Conservation (phyloP, 805 yeast genomes). For the Kodamaea hsintzibuensis region DNA sequence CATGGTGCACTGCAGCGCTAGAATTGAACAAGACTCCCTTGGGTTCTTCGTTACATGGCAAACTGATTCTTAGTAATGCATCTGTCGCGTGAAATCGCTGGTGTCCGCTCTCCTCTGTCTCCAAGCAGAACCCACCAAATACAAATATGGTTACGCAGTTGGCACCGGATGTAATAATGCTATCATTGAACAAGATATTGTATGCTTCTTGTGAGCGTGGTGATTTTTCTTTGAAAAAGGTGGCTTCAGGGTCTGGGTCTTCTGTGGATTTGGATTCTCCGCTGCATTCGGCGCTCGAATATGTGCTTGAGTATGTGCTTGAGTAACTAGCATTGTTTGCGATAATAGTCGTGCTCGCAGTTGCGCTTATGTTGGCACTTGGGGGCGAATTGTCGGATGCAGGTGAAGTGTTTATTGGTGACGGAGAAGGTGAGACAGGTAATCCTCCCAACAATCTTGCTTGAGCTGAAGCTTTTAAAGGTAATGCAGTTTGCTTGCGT, state of each 20-base stretch:
- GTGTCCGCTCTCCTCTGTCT: slow-evolving; percentile 14
- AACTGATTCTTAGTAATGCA: slow-evolving; percentile 37
- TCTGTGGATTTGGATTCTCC: neutral
- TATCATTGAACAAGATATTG: slow-evolving; percentile 11
- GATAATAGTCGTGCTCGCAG: neutral
- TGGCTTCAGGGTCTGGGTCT: neutral
- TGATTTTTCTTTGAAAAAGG: neutral
- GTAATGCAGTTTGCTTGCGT: neutral
- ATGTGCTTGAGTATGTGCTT: neutral
- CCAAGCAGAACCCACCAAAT: slow-evolving; percentile 40
- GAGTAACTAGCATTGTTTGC: neutral
- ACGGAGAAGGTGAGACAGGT: slow-evolving; percentile 1
- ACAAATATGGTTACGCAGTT: slow-evolving; percentile 29
- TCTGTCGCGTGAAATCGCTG: slow-evolving; percentile 30
- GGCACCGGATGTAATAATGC: slow-evolving; percentile 10
- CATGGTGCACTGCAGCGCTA: slow-evolving; percentile 20
- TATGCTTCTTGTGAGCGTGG: neutral
- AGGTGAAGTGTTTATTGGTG: neutral
- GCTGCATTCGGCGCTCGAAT: neutral
- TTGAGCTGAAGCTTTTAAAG: neutral
- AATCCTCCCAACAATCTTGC: neutral
- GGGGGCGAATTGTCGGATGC: neutral
- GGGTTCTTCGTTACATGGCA: slow-evolving; percentile 24
- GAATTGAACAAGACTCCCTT: slow-evolving; percentile 17
- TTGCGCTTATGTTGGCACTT: neutral